A percentile compares a stretch with the other conserved stretches of the same genome.
Evolutionary conservation across 2,329 filamentous ascomycete genomes (phyloP).

Genomic region (Stenocarpella maydis): DNA sequence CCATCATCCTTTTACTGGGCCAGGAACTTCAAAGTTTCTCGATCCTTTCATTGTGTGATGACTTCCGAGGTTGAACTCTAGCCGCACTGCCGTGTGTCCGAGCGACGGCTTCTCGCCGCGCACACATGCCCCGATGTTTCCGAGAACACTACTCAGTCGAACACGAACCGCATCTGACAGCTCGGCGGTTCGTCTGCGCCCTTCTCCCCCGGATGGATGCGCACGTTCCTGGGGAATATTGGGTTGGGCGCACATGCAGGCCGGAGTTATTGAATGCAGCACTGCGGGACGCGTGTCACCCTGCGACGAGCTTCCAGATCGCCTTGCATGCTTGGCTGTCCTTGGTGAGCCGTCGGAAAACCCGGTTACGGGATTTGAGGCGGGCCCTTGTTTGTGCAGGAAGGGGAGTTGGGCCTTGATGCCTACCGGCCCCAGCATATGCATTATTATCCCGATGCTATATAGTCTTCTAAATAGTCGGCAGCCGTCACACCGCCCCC

Average conservation of each 20-base stretch:
- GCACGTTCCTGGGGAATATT: neutral
- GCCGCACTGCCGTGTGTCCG: neutral
- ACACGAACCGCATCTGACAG: slow-evolving; percentile 17
- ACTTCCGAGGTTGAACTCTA: neutral
- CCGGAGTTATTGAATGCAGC: neutral
- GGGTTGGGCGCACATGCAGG: too few species aligned
- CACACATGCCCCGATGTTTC: slow-evolving; percentile 9
- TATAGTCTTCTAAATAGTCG: slow-evolving; percentile 10
- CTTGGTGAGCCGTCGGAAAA: neutral
- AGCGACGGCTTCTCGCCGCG: slow-evolving; percentile 5
- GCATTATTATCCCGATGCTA: neutral
- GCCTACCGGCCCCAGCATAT: neutral
- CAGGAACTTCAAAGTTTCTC: too few species aligned
- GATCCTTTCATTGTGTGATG: too few species aligned
- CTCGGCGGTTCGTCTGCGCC: neutral
- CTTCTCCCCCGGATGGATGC: too few species aligned
- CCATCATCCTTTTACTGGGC: too few species aligned
- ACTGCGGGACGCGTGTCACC: neutral
- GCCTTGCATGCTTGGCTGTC: slow-evolving; percentile 11
- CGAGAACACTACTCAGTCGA: neutral
- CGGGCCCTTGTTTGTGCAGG: neutral
- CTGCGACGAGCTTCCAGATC: slow-evolving; percentile 3
- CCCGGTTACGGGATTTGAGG: slow-evolving; percentile 1
- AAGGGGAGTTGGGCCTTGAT: neutral
- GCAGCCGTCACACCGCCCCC: slow-evolving; percentile 5